A percentile compares a stretch with the other conserved stretches of the same genome.
phyloP scores from a whole-genome alignment of 1,139 yeast genomes.

The Taphrina wiesneri region DNA sequence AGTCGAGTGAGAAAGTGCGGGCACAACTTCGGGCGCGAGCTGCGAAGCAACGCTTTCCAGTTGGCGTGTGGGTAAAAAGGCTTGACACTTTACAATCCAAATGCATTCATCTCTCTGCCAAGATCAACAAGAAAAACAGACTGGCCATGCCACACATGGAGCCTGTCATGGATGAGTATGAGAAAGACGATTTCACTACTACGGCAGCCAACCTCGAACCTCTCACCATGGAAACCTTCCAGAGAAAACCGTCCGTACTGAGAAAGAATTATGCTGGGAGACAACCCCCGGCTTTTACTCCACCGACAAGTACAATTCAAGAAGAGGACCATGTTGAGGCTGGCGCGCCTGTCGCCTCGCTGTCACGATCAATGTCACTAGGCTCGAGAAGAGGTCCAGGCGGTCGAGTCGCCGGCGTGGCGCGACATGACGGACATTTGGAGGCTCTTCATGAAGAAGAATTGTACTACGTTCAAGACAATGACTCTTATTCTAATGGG shows the following conservation, averaged over 20 bases:
- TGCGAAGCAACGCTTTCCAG: slow-evolving; percentile 36
- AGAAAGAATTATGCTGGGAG: neutral
- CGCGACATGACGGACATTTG: neutral
- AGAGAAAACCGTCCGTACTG: slow-evolving; percentile 11
- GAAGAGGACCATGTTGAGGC: neutral
- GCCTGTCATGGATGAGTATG: slow-evolving; percentile 14
- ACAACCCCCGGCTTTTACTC: neutral
- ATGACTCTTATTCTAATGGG: neutral
- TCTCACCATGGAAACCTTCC: slow-evolving; percentile 15
- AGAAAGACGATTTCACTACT: neutral
- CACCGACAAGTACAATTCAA: neutral
- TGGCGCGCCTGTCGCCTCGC: neutral
- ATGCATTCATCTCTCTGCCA: slow-evolving; percentile 17
- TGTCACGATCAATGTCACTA: slow-evolving; percentile 4
- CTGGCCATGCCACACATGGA: slow-evolving; percentile 19
- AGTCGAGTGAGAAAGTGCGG: slow-evolving; percentile 21
- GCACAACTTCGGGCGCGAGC: slow-evolving; percentile 31
- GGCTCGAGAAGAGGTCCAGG: slow-evolving; percentile 19
- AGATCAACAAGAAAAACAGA: neutral
- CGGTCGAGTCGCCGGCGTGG: neutral
- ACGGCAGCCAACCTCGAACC: slow-evolving; percentile 4
- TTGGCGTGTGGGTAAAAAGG: slow-evolving; percentile 30
- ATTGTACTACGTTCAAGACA: neutral
- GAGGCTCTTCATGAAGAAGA: slow-evolving; percentile 17
- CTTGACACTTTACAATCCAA: slow-evolving; percentile 24